Conservation (phyloP, 768 basidiomycete genomes). For the Multifurca ochricompacta region DNA sequence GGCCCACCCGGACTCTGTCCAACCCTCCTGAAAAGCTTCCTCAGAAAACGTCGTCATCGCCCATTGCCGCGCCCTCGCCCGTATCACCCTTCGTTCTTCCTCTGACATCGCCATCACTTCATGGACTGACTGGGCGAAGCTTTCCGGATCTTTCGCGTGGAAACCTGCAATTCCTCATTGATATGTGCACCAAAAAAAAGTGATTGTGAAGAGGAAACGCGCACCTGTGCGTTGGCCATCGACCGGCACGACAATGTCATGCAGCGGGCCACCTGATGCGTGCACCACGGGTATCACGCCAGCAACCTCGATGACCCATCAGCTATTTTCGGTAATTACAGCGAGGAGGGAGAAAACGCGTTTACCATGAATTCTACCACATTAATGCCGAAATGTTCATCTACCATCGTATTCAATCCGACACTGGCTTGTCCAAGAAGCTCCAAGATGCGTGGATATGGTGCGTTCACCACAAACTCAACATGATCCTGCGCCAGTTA, state of each 20-base stretch:
- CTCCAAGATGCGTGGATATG: slow-evolving; percentile 59
- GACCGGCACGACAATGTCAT: slow-evolving; percentile 85
- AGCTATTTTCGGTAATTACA: background rate
- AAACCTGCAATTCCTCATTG: slow-evolving; percentile 43
- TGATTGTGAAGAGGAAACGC: slow-evolving; percentile 2
- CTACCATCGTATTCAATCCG: slow-evolving; percentile 93
- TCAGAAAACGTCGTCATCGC: slow-evolving; percentile 71
- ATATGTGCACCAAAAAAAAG: background rate
- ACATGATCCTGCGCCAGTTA: slow-evolving; percentile 47
- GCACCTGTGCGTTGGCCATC: slow-evolving; percentile 61
- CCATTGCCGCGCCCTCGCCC: slow-evolving; percentile 59
- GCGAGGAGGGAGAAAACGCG: slow-evolving; percentile 3
- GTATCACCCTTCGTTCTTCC: slow-evolving; percentile 51
- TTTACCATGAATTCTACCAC: slow-evolving; percentile 95
- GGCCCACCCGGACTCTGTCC: slow-evolving; percentile 59
- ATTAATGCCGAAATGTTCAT: slow-evolving; percentile 98
- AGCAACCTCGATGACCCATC: slow-evolving; percentile 55
- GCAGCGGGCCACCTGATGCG: slow-evolving; percentile 85
- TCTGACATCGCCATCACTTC: slow-evolving; percentile 49
- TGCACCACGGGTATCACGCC: slow-evolving; percentile 90
- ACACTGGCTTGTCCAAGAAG: slow-evolving; percentile 73
- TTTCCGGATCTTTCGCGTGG: slow-evolving; percentile 60
- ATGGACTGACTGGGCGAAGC: slow-evolving; percentile 63
- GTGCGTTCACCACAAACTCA: slow-evolving; percentile 76
- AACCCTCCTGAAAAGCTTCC: slow-evolving; percentile 69